Conservation (phyloP, 1,139 yeast species). For the Geotrichum armillariae region DNA sequence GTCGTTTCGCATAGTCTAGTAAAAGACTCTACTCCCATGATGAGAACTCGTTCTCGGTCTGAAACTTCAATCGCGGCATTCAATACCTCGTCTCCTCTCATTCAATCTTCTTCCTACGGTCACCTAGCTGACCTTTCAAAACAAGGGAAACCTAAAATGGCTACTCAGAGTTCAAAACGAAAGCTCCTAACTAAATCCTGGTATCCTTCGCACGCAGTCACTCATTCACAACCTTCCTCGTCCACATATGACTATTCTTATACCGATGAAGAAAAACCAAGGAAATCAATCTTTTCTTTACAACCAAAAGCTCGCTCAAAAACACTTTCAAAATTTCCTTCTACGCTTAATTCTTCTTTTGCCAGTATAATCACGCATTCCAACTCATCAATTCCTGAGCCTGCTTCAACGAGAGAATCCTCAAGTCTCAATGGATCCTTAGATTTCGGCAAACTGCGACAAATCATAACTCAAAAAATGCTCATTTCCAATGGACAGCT, state of each 20-base stretch:
- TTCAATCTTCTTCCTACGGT: background rate
- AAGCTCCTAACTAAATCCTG: background rate
- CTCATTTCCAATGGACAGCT: constrained; percentile 1
- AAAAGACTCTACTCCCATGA: no score
- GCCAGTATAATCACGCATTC: no score
- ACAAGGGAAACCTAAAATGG: background rate
- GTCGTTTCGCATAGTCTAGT: no score
- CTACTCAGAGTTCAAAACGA: background rate
- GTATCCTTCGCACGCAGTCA: background rate
- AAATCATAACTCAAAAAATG: background rate
- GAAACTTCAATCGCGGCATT: no score
- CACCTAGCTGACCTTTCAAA: background rate
- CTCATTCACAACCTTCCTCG: background rate
- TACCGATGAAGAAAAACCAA: no score
- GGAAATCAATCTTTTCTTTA: no score
- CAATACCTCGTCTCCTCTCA: background rate
- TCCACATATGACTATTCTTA: background rate
- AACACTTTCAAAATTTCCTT: no score
- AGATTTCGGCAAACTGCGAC: background rate
- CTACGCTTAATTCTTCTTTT: no score
- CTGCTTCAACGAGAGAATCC: no score
- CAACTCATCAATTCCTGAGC: no score
- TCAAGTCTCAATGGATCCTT: background rate
- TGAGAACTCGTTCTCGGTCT: no score
- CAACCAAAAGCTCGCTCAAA: no score